Conservation (phyloP, 306 rosid genomes). For the Cyamopsis tetragonoloba region DNA sequence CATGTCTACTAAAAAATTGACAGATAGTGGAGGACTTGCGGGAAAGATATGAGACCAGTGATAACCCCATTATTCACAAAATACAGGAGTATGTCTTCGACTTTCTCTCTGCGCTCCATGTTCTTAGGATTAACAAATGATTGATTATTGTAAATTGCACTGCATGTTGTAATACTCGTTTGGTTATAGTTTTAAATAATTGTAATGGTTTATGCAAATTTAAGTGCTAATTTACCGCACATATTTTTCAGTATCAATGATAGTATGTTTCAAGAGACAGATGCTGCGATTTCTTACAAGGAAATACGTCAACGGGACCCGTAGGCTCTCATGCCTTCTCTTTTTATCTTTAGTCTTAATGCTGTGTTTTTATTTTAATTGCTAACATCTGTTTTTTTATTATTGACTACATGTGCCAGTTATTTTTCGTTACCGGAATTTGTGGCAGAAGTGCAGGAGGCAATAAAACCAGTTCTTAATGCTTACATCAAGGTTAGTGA, state of each 20-base stretch:
- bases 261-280: conserved; percentile 80
- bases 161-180: conserved; percentile 9
- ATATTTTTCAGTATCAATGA: conserved; percentile 72
- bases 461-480: conserved; percentile 78
- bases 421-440: conserved; percentile 80
- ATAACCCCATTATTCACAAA: conserved; percentile 71
- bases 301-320: conserved; percentile 88
- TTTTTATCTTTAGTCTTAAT: conserved; percentile 11
- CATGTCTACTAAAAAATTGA: conserved; percentile 31
- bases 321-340: conserved; percentile 44
- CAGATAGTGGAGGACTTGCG: conserved; percentile 86
- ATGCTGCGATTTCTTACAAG: conserved; percentile 78
- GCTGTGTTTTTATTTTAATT: conserved; percentile 5
- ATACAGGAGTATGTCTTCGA: conserved; percentile 70
- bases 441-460: conserved; percentile 80
- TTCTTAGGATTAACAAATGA: conserved; percentile 1
- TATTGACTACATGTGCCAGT: conserved; percentile 40
- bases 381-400: conserved; percentile 22
- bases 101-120: conserved; percentile 16
- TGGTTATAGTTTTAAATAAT: conserved; percentile 11
- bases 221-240: conserved; percentile 15
- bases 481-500: conserved; percentile 79
- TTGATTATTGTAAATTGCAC: conserved; percentile 1
- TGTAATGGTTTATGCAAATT: not conserved
- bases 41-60: conserved; percentile 76